Base-by-base conservation (phyloP, 2,329 filamentous ascomycete genomes). In the Pseudocercospora fijiensis region DNA sequence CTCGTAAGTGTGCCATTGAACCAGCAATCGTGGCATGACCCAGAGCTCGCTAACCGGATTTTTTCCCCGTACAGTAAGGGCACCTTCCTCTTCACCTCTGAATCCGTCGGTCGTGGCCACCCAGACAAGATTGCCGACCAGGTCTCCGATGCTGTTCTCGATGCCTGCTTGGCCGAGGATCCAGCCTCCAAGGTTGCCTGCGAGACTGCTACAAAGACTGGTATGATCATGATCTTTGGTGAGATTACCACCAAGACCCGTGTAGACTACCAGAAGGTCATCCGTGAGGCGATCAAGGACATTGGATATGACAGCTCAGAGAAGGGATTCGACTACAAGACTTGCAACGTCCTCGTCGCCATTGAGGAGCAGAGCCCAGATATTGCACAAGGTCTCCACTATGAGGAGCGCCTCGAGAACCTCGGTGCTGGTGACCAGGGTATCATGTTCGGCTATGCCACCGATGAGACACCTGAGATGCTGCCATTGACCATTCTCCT, bases 241-340 rank as follows among this genome's bases (percentile, higher is more conserved):
- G 95, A 99, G 81, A 99, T 99, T 81, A 96, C 92, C 81, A 98
- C 95, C 84, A 95, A 96, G 85, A 89, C 94, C 81, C 86, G 84
- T 73, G 84, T 98, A 74, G 95, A 99, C 86, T 99, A 97, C 90
- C 95, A 99, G 82, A 96, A 93, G 85, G 86, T 97, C 76, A 92
- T 99, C 80, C 94, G 95, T 80, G 82, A 88, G 70, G 88, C 93
- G 78, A 92, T 99, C 87, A 94, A 96, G 88, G 94, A 96, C 78
- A 99, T 99, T 78, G 95, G 95, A 76, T 99, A 98, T 83, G 95
- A 99, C 83, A 87, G 90, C 82, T 98, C 95, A 62, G 85, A 86
- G 76, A 99, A 99, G 89, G 95, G 95, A 69, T 99, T 99, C 83
- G 95, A 99, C 85, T 96, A 97, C 92, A 98, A 98, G 90, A 99